Evolutionary conservation across 2,329 filamentous ascomycete genomes (phyloP).

Genomic region (Fusarium nygamai): DNA sequence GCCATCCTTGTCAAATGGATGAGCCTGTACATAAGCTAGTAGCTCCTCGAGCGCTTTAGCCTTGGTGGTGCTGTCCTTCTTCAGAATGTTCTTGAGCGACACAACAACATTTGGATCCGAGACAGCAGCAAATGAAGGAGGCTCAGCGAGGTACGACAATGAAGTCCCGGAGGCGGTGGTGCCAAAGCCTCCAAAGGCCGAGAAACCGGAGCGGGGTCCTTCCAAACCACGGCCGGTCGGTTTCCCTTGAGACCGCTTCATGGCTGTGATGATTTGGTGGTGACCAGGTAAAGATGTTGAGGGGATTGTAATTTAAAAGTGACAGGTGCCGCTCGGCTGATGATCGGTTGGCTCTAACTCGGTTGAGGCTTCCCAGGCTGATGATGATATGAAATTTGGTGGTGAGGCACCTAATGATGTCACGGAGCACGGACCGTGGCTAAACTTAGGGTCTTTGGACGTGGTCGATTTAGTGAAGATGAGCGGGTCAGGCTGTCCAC

Average conservation of each 20-base stretch:
- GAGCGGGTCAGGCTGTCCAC: constrained; percentile 12
- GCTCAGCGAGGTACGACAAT: constrained; percentile 88
- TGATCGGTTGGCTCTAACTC: constrained; percentile 4
- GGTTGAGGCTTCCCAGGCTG: constrained; percentile 23
- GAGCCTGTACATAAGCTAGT: constrained; percentile 68
- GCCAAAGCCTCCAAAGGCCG: constrained; percentile 43
- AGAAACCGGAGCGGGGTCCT: constrained; percentile 40
- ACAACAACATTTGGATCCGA: constrained; percentile 85
- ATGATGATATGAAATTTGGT: constrained; percentile 39
- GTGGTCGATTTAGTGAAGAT: constrained; percentile 9
- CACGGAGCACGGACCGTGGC: constrained; percentile 38
- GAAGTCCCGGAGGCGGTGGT: constrained; percentile 57
- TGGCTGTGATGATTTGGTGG: constrained; percentile 5
- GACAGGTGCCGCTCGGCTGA: constrained; percentile 26
- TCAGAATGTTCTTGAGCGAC: constrained; percentile 90
- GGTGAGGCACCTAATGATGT: constrained; percentile 40
- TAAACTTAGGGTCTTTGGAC: not conserved
- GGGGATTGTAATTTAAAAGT: too few relatives aligned
- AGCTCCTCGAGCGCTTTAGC: constrained; percentile 90
- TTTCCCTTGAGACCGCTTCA: constrained; percentile 46
- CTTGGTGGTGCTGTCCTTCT: constrained; percentile 94
- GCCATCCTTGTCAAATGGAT: constrained; percentile 62
- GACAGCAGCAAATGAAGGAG: constrained; percentile 80
- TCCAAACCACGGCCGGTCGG: constrained; percentile 39
- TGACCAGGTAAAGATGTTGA: too few relatives aligned